Percentiles rank a stretch among this genome's conserved stretches.
These are phyloP conservation scores for Isochrysis galbana DNA, from an alignment of 78 protist species.

Conservation along the genomic window DNA sequence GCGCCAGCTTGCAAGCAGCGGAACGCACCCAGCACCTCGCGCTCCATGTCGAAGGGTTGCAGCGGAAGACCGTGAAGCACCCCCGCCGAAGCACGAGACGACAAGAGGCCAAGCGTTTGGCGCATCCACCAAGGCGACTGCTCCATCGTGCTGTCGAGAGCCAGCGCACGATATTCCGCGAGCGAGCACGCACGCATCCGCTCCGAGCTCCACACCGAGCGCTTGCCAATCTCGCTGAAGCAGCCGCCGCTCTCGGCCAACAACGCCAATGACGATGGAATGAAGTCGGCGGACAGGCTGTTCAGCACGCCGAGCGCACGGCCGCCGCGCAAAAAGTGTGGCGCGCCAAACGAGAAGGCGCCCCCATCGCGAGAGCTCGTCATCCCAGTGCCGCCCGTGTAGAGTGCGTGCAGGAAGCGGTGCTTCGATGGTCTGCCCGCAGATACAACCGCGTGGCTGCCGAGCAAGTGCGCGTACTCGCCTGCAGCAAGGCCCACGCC, in stretches of 20 bases:
- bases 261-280: not conserved
- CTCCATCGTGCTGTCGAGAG: not conserved
- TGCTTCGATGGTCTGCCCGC: constrained; percentile 39
- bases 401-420: not conserved
- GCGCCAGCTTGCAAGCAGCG: not conserved
- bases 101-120: not conserved
- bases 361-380: constrained; percentile 11
- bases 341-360: not conserved
- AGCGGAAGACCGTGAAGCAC: not conserved
- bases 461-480: not conserved
- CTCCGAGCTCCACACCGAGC: not conserved
- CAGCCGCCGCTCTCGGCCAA: constrained; percentile 6
- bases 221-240: constrained; percentile 42
- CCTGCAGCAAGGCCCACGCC: constrained; percentile 34
- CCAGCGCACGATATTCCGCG: not conserved
- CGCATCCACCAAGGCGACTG: not conserved
- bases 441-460: not conserved
- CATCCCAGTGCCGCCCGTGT: not conserved
- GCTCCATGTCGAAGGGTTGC: not conserved
- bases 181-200: not conserved
- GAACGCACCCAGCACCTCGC: not conserved
- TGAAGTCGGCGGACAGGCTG: constrained; percentile 12
- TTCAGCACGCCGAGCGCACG: constrained; percentile 19
- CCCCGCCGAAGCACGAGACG: not conserved
- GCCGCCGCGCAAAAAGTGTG: too few relatives aligned